Evolutionary conservation across 805 yeast genomes (phyloP).

Genomic region (Nakazawaea populi): DNA sequence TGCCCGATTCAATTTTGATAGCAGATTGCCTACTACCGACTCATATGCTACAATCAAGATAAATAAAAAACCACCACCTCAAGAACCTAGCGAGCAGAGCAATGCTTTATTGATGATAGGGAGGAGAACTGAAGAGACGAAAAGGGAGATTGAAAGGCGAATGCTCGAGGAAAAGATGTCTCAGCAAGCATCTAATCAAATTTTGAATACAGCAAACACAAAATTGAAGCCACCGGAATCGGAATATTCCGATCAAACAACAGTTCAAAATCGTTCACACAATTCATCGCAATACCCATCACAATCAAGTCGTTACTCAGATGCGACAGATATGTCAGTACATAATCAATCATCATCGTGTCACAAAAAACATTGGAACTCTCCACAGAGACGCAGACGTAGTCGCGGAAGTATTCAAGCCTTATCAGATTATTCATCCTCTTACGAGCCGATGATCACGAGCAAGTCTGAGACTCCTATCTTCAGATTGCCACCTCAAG

Average conservation of each 20-base stretch:
- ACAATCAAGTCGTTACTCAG: conserved; percentile 15
- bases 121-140: conserved; percentile 24
- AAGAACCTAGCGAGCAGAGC: conserved; percentile 19
- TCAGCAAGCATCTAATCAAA: not conserved
- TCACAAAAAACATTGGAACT: conserved; percentile 28
- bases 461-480: not conserved
- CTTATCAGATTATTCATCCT: conserved; percentile 6
- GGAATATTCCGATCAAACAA: conserved; percentile 11
- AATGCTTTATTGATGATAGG: conserved; percentile 18
- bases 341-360: conserved; percentile 4
- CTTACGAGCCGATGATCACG: not conserved
- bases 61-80: conserved; percentile 23
- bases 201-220: conserved; percentile 2
- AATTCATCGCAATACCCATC: conserved; percentile 19
- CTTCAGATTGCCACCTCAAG: not conserved
- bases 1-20: not conserved
- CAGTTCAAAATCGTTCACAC: conserved; percentile 21
- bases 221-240: conserved; percentile 1
- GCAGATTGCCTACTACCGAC: conserved; percentile 5
- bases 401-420: conserved; percentile 13
- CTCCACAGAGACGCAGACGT: conserved; percentile 34
- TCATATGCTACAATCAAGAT: conserved; percentile 14
- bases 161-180: conserved; percentile 7
- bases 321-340: conserved; percentile 24
- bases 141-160: conserved; percentile 20